Evolutionary conservation across 2,329 filamentous ascomycete genomes (phyloP).

Genomic region (Verticillium klebahnii): DNA sequence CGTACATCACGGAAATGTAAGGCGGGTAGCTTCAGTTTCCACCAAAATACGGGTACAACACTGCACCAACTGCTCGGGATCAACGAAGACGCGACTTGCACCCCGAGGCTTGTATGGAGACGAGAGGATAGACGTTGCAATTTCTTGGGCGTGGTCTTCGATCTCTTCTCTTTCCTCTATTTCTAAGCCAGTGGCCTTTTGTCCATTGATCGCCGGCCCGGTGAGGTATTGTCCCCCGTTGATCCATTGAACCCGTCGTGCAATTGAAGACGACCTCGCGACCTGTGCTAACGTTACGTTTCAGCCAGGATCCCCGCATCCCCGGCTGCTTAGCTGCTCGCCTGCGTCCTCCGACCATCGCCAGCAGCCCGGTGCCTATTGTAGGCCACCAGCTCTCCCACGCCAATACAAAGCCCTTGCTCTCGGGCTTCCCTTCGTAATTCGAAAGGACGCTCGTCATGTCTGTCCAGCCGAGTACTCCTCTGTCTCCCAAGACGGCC

Average conservation of each 20-base stretch:
- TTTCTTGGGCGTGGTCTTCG: background rate
- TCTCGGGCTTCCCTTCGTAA: background rate
- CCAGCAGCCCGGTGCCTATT: background rate
- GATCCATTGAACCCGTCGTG: background rate
- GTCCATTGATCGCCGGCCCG: background rate
- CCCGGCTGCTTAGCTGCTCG: background rate
- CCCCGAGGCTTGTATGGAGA: background rate
- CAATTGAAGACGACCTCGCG: background rate
- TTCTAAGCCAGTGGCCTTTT: background rate
- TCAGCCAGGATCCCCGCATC: background rate
- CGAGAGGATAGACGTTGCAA: background rate
- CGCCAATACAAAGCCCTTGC: background rate
- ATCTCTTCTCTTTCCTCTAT: background rate
- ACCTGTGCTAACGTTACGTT: background rate
- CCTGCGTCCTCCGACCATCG: background rate
- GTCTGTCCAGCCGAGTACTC: conserved; percentile 43
- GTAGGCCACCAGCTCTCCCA: background rate
- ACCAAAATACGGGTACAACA: background rate
- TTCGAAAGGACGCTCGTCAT: conserved; percentile 21
- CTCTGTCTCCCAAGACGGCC: conserved; percentile 50
- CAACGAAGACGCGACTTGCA: background rate
- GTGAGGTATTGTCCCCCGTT: background rate
- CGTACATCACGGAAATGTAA: background rate
- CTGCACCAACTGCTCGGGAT: background rate
- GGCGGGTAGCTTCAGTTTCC: background rate